Conservation (phyloP, 2,329 filamentous ascomycete genomes). For the Esteya vermicola region DNA sequence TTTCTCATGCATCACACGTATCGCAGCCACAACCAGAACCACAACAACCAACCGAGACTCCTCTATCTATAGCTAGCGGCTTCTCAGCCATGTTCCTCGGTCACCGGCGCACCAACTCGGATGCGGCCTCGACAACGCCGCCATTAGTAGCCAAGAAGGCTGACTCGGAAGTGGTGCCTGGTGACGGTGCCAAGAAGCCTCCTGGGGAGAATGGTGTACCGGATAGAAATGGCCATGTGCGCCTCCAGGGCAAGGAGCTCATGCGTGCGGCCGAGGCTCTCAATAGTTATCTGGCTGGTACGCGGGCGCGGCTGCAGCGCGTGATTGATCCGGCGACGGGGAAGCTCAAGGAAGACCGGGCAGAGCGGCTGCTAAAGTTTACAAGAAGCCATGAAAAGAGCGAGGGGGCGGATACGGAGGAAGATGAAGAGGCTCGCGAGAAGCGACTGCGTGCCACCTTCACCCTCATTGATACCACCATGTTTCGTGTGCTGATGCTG, state of each 20-base stretch:
- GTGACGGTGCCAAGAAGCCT: background rate
- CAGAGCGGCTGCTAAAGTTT: conserved; percentile 15
- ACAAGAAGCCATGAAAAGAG: background rate
- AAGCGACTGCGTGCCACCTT: conserved; percentile 63
- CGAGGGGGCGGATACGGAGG: conserved; percentile 15
- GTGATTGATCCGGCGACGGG: conserved; percentile 49
- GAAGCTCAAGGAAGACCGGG: conserved; percentile 39
- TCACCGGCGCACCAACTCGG: conserved; percentile 30
- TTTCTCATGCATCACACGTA: background rate
- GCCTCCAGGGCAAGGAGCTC: conserved; percentile 68
- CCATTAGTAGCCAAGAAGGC: conserved; percentile 26
- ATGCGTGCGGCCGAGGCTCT: conserved; percentile 69
- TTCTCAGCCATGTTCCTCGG: conserved; percentile 42
- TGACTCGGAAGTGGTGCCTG: too few relatives aligned
- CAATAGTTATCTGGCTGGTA: conserved; percentile 77
- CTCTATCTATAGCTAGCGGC: conserved; percentile 17
- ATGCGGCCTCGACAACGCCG: conserved; percentile 47
- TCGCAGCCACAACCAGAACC: background rate
- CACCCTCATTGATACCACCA: conserved; percentile 76
- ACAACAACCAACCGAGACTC: background rate
- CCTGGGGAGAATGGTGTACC: background rate
- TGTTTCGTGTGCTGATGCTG: conserved; percentile 94
- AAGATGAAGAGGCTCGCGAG: conserved; percentile 48
- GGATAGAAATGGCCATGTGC: conserved; percentile 4
- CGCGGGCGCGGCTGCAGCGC: conserved; percentile 51